A percentile compares a stretch with the other conserved stretches of the same genome.
Evolutionary conservation across 768 basidiomycete species (phyloP).

Genomic region (Lepiota venenata): DNA sequence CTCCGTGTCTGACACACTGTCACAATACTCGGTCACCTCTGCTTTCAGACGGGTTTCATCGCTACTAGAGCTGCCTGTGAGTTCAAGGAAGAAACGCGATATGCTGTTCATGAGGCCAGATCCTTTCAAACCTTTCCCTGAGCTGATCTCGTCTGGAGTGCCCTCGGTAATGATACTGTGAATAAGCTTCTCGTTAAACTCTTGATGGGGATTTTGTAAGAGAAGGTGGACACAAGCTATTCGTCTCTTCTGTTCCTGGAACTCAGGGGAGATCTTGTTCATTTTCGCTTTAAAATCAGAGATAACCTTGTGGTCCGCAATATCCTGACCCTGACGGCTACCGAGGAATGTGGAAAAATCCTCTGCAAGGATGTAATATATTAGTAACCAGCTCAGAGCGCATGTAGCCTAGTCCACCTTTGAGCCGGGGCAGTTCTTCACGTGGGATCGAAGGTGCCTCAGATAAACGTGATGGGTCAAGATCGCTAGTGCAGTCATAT

Average conservation of each 20-base stretch:
- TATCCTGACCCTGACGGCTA: no score
- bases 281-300: neutral
- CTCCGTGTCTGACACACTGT: neutral
- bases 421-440: neutral
- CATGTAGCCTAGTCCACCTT: neutral
- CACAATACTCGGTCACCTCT: neutral
- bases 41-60: neutral
- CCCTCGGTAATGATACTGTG: neutral
- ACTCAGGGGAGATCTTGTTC: neutral
- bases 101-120: neutral
- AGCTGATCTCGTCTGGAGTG: neutral
- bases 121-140: neutral
- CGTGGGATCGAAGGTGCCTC: neutral
- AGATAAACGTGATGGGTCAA: neutral
- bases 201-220: neutral
- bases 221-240: slow-evolving; percentile 2
- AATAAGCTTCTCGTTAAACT: neutral
- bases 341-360: neutral
- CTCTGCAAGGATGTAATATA: neutral
- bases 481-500: neutral
- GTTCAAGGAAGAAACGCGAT: neutral
- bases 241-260: slow-evolving; percentile 1
- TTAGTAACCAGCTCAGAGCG: no score
- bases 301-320: neutral
- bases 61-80: neutral